Base-by-base conservation (phyloP, 129 eudicot species). In the Logfia minima region DNA sequence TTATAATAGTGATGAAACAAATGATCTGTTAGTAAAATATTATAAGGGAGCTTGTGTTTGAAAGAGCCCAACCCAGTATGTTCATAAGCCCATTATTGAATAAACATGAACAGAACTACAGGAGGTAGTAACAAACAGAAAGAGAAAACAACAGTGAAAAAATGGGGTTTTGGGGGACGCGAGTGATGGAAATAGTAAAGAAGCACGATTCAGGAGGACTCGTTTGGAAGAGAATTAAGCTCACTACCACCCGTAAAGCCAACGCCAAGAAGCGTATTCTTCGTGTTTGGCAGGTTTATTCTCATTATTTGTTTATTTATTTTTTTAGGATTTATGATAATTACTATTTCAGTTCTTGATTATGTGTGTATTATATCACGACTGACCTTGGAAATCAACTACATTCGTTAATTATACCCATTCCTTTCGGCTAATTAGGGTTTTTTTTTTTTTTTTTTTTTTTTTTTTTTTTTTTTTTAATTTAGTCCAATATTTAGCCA, bases 201-300 rank as follows among this genome's bases (percentile, higher is more conserved):
- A 93, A 93, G 77, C 93, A 90, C 82, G 97, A 93, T 53, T 90
- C 97, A 3, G 90, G 96, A 0, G 98, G 98, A 8, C 89, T 89
- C 11, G 75, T 93, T 18, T 93, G 98, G 98, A 93, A 93, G 93
- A 61, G 97, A 59, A 91, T 93, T 7, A 93, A 93, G 77, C 98
- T 93, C 76, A 90, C 98, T 11, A 13, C 97, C 69, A 93, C 98
- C 78, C 95, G 98, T 66, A 90, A 91, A 85, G 91, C 93, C 80
- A 93, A 93, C 88, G 98, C 97, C 75, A 93, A 93, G 89, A 93
- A 90, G 77, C 95, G 98, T 23, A 92, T 89, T 56, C 90, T 75
- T 26, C 89, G 98, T 69, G 96, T 93, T 81, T 87, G 93, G 89
- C 98, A 90, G 98, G 98, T 26, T 26, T 26, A 24, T 26, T 26